A percentile compares a stretch with the other conserved stretches of the same genome.
Evolutionary conservation across 176 grass and related monocot species (phyloP).

Genomic region (Zoysia pacifica): DNA sequence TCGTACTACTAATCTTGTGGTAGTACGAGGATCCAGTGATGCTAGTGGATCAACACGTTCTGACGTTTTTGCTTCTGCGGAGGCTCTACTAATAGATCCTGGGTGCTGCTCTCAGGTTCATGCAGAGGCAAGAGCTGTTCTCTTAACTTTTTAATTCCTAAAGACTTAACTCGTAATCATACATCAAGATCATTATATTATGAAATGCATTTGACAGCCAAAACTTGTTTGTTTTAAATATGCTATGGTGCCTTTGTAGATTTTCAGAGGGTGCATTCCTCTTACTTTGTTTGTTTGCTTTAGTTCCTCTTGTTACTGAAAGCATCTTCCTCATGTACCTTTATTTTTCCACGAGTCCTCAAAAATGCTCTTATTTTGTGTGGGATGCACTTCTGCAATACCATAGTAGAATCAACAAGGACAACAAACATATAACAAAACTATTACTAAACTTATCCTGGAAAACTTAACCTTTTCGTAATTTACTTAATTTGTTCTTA

Average conservation of each 20-base stretch:
- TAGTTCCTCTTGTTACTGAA: neutral
- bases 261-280: slow-evolving; percentile 16
- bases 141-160: slow-evolving; percentile 2
- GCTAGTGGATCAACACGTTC: slow-evolving; percentile 24
- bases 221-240: slow-evolving; percentile 21
- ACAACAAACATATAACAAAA: neutral
- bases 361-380: slow-evolving; percentile 2
- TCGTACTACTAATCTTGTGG: slow-evolving; percentile 83
- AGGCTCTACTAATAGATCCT: slow-evolving; percentile 86
- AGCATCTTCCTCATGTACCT: neutral
- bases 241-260: neutral
- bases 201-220: neutral
- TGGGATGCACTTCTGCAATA: neutral
- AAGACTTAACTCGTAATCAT: neutral
- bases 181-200: neutral
- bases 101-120: slow-evolving; percentile 79
- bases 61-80: slow-evolving; percentile 52
- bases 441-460: neutral
- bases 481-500: neutral
- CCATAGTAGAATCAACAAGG: neutral
- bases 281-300: neutral
- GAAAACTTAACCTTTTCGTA: slow-evolving; percentile 14
- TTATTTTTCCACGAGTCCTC: slow-evolving; percentile 12
- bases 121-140: slow-evolving; percentile 51
- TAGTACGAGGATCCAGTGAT: slow-evolving; percentile 46